Conservation (phyloP, 441 rosid species). For the Adansonia rubrostipa region DNA sequence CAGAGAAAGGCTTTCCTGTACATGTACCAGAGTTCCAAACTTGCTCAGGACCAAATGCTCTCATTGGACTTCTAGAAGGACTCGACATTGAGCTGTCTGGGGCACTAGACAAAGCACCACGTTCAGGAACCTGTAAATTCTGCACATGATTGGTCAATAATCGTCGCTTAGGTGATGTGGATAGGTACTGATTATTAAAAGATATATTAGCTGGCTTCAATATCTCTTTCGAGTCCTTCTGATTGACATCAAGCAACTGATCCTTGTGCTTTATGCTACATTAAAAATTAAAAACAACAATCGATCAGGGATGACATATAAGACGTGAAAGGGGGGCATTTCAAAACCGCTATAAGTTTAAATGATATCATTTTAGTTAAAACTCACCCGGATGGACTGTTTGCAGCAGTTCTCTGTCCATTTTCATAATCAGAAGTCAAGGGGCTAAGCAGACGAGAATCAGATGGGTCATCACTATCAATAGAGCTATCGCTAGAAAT, state of each 20-base stretch:
- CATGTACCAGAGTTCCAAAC: conserved; percentile 62
- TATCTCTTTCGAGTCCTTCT: conserved; percentile 56
- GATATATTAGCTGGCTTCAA: conserved; percentile 56
- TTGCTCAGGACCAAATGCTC: conserved; percentile 69
- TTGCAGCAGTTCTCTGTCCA: conserved; percentile 54
- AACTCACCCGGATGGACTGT: conserved; percentile 61
- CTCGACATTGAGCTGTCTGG: conserved; percentile 96
- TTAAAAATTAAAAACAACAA: conserved; percentile 14
- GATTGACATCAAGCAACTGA: conserved; percentile 44
- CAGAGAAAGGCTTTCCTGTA: conserved; percentile 59
- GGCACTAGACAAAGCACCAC: conserved; percentile 71
- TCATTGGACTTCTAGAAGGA: conserved; percentile 96
- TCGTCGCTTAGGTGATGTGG: conserved; percentile 65
- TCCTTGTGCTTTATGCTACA: conserved; percentile 61
- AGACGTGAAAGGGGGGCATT: conserved; percentile 22
- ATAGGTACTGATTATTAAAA: conserved; percentile 48
- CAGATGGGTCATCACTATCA: conserved; percentile 61
- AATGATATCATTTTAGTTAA: conserved; percentile 19
- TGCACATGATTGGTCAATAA: conserved; percentile 58
- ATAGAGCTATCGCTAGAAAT: conserved; percentile 59
- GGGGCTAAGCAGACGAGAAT: conserved; percentile 63
- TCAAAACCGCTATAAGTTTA: conserved; percentile 20
- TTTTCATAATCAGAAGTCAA: conserved; percentile 67
- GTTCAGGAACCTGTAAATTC: conserved; percentile 69
- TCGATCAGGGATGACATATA: conserved; percentile 25